A percentile compares a stretch with the other conserved stretches of the same genome.
Conservation (phyloP, 23 red algal genomes). For the Gracilariopsis chorda region DNA sequence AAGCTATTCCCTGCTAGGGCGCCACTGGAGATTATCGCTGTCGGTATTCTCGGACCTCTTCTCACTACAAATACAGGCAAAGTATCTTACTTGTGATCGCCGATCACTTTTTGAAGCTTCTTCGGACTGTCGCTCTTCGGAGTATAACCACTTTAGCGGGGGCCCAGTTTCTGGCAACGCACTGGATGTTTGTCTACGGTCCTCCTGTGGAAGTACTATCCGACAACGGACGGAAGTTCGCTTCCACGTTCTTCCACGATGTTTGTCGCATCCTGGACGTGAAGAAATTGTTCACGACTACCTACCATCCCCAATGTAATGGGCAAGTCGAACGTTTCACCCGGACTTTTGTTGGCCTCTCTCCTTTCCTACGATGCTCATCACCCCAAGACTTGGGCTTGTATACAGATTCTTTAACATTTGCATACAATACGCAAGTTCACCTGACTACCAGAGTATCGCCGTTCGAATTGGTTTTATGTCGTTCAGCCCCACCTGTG, state of each 20-base stretch:
- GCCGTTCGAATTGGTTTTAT: not conserved
- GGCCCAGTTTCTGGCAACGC: not conserved
- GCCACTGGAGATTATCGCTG: not conserved
- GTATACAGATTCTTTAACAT: not conserved
- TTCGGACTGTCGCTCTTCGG: not conserved
- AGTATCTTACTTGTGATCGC: not conserved
- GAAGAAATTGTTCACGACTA: not conserved
- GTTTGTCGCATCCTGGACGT: not conserved
- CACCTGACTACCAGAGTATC: not conserved
- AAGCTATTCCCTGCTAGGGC: constrained; percentile 10
- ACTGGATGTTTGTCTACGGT: constrained; percentile 5
- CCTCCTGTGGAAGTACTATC: not conserved
- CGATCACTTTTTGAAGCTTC: constrained; percentile 40
- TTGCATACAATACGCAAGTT: not conserved
- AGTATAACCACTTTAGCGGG: not conserved
- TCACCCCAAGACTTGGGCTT: not conserved
- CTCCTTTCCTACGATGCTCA: not conserved
- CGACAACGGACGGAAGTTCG: constrained; percentile 30
- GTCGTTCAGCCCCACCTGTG: no score
- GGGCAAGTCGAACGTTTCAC: constrained; percentile 19
- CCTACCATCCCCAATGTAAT: constrained; percentile 25
- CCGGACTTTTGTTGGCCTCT: not conserved
- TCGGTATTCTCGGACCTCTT: constrained; percentile 5
- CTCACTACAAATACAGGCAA: not conserved
- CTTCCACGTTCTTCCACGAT: constrained; percentile 19